Evolutionary conservation across 148 eudicot species (phyloP).

Genomic region (Camellia granthamiana): DNA sequence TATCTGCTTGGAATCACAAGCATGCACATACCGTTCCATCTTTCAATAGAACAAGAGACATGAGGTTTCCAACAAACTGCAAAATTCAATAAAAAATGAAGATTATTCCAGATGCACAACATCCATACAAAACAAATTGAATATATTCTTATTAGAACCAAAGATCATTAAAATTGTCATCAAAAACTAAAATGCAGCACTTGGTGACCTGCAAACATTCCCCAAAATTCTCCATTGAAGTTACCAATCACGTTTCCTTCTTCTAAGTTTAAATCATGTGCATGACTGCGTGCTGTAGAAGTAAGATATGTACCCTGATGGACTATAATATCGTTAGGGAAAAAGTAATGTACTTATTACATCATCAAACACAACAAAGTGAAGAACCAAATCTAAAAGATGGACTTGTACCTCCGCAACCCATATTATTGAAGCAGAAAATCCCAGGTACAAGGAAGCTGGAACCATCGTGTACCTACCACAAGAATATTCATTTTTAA

Average conservation of each 20-base stretch:
- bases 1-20: background rate
- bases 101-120: background rate
- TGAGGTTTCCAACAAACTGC: conserved; percentile 86
- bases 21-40: conserved; percentile 56
- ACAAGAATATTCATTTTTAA: conserved; percentile 8
- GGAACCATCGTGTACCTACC: conserved; percentile 98
- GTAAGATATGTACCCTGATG: conserved; percentile 96
- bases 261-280: conserved; percentile 59
- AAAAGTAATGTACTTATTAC: background rate
- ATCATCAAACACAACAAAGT: background rate
- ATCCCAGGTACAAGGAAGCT: conserved; percentile 86
- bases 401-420: conserved; percentile 71
- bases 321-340: conserved; percentile 19
- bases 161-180: background rate
- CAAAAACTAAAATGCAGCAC: conserved; percentile 27
- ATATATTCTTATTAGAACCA: background rate
- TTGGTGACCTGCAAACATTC: conserved; percentile 87
- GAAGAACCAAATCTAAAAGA: conserved; percentile 7
- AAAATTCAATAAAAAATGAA: conserved; percentile 20
- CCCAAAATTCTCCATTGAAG: conserved; percentile 95
- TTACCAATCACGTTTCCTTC: conserved; percentile 88
- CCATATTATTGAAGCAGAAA: conserved; percentile 93
- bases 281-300: conserved; percentile 79
- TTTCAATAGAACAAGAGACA: conserved; percentile 67
- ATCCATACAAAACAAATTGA: background rate